Percentiles rank a stretch among this genome's conserved stretches.
Evolutionary conservation across 2,329 filamentous ascomycete genomes (phyloP).

Genomic region (Cladosporium austrohemisphaericum): DNA sequence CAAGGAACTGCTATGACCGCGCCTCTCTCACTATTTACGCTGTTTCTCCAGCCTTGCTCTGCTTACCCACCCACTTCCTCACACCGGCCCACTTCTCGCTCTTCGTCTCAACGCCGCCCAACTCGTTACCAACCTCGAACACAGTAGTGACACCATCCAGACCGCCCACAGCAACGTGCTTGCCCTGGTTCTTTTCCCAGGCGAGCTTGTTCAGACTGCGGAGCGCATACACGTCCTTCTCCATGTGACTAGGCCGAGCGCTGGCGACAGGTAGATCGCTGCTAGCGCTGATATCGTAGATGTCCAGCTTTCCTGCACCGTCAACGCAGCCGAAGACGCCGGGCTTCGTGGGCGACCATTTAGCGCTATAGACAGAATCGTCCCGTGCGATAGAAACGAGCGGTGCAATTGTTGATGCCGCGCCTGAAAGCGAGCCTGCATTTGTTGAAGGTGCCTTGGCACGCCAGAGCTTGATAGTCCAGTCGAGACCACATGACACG

Average conservation of each 20-base stretch:
- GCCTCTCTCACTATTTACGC: neutral
- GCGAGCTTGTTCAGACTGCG: conserved; percentile 90
- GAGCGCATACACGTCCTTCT: conserved; percentile 38
- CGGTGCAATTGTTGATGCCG: conserved; percentile 47
- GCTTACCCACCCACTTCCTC: conserved; percentile 74
- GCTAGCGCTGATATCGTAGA: conserved; percentile 92
- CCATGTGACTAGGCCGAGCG: conserved; percentile 45
- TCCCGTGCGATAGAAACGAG: conserved; percentile 88
- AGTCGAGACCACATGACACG: conserved; percentile 87
- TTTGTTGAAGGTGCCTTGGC: conserved; percentile 76
- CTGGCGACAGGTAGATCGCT: conserved; percentile 86
- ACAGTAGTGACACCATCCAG: conserved; percentile 87
- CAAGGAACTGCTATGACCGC: too few species aligned
- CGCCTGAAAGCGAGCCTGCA: conserved; percentile 40
- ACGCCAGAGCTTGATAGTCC: conserved; percentile 97
- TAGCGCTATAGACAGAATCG: conserved; percentile 93
- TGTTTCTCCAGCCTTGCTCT: conserved; percentile 16
- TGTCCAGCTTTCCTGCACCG: conserved; percentile 82
- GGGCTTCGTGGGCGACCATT: conserved; percentile 91
- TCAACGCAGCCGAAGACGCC: conserved; percentile 94
- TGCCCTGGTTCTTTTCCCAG: conserved; percentile 89
- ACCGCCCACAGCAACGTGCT: conserved; percentile 81
- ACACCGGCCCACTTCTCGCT: conserved; percentile 90
- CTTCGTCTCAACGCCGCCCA: conserved; percentile 77
- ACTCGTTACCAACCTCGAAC: conserved; percentile 80